Percentiles rank a stretch among this genome's conserved stretches.
Conservation (phyloP, 2,329 filamentous ascomycete genomes). For the Madurella fahalii region DNA sequence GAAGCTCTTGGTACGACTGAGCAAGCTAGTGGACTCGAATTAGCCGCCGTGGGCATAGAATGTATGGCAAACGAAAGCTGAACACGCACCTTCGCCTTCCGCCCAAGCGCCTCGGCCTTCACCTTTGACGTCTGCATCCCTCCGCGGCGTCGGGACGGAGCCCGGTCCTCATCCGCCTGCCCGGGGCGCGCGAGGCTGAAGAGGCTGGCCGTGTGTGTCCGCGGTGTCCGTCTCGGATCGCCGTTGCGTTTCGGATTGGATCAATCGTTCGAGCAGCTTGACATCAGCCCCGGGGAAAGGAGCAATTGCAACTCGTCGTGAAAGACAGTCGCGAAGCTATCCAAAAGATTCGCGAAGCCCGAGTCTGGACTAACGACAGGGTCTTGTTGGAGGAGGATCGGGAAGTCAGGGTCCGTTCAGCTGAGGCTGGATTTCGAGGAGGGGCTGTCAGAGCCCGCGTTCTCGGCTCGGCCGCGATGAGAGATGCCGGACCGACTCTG, state of each 20-base stretch:
- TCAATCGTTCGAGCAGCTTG: conserved; percentile 4
- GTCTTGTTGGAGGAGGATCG: no score
- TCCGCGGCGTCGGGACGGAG: conserved; percentile 26
- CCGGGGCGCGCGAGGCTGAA: not conserved
- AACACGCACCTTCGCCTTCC: conserved; percentile 54
- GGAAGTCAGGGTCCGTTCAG: no score
- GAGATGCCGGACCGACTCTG: not conserved
- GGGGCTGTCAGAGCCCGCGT: no score
- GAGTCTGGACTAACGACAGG: no score
- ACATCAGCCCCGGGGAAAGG: no score
- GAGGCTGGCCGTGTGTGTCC: no score
- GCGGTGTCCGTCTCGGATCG: not conserved
- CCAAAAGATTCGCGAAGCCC: no score
- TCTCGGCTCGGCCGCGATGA: not conserved
- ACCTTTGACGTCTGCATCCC: conserved; percentile 53
- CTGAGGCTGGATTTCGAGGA: no score
- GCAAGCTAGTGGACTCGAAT: conserved; percentile 62
- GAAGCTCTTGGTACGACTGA: conserved; percentile 91
- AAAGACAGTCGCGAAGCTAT: no score
- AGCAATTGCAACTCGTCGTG: no score
- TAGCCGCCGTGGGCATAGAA: conserved; percentile 7
- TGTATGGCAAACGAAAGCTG: not conserved
- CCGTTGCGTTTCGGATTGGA: not conserved
- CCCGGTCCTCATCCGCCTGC: conserved; percentile 24
- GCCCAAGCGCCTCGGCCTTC: conserved; percentile 55